Percentiles rank a stretch among this genome's conserved stretches.
These are phyloP conservation scores for Corymbia calophylla DNA, from an alignment of 441 rosid genomes.

Conservation along the genomic window DNA sequence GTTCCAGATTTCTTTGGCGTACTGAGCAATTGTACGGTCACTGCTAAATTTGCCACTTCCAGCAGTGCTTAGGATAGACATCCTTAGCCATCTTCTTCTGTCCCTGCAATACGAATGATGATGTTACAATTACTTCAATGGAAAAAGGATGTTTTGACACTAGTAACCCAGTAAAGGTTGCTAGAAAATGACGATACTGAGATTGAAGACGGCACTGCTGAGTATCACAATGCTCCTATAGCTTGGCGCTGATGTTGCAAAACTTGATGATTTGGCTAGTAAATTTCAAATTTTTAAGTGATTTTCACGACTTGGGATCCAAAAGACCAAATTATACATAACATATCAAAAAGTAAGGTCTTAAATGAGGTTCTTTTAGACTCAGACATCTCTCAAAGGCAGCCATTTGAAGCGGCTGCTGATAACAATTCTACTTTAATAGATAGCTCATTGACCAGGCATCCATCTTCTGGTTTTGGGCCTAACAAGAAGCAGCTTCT, in stretches of 20 bases:
- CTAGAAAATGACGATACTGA: not conserved
- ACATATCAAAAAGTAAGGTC: not conserved
- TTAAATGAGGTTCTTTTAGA: not conserved
- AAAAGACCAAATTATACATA: not conserved
- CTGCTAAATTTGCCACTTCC: conserved; percentile 93
- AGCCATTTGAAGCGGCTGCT: not conserved
- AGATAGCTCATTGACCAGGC: not conserved
- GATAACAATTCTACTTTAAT: not conserved
- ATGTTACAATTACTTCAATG: not conserved
- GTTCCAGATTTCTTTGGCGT: conserved; percentile 91
- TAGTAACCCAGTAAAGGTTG: not conserved
- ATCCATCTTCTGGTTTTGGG: not conserved
- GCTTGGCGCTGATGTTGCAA: not conserved
- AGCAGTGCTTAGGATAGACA: conserved; percentile 92
- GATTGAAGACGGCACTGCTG: not conserved
- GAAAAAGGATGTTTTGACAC: not conserved
- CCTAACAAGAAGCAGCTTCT: not conserved
- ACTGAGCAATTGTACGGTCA: conserved; percentile 77
- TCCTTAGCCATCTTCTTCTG: conserved; percentile 71
- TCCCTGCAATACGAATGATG: conserved; percentile 35
- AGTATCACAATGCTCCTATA: not conserved
- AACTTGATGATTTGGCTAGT: not conserved
- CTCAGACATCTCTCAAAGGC: not conserved
- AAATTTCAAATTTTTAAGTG: not conserved
- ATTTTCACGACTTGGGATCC: not conserved